phyloP scores from a whole-genome alignment of 2,329 filamentous ascomycete species.

The Ophiostoma himal-ulmi region DNA sequence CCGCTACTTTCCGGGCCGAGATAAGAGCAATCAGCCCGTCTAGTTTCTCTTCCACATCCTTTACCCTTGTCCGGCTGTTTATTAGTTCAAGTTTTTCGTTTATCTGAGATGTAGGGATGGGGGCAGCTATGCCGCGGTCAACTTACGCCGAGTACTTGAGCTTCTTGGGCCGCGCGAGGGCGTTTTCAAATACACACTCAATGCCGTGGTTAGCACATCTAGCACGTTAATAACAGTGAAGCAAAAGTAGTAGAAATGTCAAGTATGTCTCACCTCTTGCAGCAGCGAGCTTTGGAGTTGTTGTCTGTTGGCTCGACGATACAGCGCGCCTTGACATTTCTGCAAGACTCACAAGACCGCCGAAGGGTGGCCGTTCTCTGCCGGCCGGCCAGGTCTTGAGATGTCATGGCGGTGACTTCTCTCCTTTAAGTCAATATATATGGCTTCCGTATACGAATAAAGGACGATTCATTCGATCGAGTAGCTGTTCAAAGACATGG shows the following conservation, averaged over 20 bases:
- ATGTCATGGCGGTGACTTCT: neutral
- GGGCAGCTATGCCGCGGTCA: neutral
- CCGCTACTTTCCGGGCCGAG: slow-evolving; percentile 28
- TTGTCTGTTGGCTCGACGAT: slow-evolving; percentile 20
- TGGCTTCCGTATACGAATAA: neutral
- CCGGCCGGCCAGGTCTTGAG: slow-evolving; percentile 12
- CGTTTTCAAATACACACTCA: slow-evolving; percentile 28
- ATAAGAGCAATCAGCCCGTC: slow-evolving; percentile 32
- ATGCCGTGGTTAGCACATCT: slow-evolving; percentile 23
- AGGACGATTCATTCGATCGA: too few relatives aligned
- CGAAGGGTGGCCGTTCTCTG: slow-evolving; percentile 26
- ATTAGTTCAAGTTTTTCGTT: neutral
- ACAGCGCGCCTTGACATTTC: slow-evolving; percentile 27
- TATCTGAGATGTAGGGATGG: neutral
- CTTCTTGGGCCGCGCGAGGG: slow-evolving; percentile 28
- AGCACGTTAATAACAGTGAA: neutral
- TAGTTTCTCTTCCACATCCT: slow-evolving; percentile 28
- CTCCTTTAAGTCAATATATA: neutral
- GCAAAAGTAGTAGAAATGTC: neutral
- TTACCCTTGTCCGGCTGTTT: slow-evolving; percentile 26
- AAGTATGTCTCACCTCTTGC: slow-evolving; percentile 23
- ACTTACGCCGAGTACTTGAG: slow-evolving; percentile 26
- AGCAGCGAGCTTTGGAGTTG: slow-evolving; percentile 16
- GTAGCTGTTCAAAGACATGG: too few relatives aligned
- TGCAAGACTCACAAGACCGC: slow-evolving; percentile 28